Conservation (phyloP, 371 early-diverging fungal genomes). For the Basidiobolus heterosporus region DNA sequence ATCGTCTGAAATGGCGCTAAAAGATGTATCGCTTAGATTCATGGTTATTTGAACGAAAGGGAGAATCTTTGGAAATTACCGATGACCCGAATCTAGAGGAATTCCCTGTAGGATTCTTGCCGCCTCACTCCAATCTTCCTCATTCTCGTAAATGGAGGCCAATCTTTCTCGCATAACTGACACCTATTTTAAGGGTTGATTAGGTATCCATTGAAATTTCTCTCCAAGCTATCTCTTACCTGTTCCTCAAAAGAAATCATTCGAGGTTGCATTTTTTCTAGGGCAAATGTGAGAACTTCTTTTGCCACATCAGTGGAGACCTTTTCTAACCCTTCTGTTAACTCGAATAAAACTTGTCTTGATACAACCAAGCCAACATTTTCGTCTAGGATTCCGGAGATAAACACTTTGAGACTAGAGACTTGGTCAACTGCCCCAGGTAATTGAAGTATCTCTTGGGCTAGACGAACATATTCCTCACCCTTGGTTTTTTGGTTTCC, state of each 20-base stretch:
- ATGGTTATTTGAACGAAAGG: background rate
- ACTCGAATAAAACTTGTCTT: conserved; percentile 52
- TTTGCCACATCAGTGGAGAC: conserved; percentile 22
- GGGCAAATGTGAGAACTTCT: conserved; percentile 28
- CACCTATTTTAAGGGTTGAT: conserved; percentile 21
- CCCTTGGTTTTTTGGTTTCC: too few species aligned
- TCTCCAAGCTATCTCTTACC: conserved; percentile 18
- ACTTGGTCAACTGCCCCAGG: too few species aligned
- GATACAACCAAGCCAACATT: conserved; percentile 56
- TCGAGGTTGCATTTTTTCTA: conserved; percentile 39
- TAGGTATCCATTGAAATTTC: background rate
- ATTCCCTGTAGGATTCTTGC: conserved; percentile 66
- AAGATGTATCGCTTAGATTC: background rate
- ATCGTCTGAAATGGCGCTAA: conserved; percentile 49
- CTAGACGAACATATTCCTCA: too few species aligned
- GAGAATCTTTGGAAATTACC: conserved; percentile 18
- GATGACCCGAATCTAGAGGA: conserved; percentile 70
- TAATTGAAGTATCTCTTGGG: too few species aligned
- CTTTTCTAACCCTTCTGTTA: conserved; percentile 21
- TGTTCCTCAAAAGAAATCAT: conserved; percentile 79
- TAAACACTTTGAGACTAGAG: too few species aligned
- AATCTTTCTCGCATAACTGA: conserved; percentile 54
- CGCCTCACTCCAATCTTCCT: conserved; percentile 65
- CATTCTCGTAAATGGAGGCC: conserved; percentile 49
- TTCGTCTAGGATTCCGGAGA: conserved; percentile 26